Conservation (phyloP, 1,284 basidiomycete species). For the Irpex sp. region DNA sequence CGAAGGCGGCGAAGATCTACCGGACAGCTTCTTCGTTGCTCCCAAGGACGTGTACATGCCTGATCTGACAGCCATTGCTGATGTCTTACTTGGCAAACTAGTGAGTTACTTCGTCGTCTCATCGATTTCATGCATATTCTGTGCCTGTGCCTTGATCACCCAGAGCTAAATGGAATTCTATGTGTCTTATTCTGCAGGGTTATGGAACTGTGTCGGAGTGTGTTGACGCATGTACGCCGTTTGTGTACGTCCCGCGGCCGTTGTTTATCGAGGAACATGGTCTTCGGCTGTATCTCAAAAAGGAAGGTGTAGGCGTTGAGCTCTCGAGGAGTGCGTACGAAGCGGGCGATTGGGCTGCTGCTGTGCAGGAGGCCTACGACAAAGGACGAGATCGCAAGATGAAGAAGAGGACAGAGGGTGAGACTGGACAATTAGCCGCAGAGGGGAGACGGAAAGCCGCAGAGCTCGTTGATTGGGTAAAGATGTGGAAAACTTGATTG, state of each 20-base stretch:
- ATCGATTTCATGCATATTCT: background rate
- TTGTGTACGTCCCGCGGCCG: conserved; percentile 72
- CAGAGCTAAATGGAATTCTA: background rate
- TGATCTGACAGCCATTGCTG: conserved; percentile 67
- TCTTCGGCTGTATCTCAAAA: conserved; percentile 55
- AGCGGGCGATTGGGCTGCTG: conserved; percentile 61
- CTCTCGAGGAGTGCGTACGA: conserved; percentile 58
- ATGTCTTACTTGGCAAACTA: conserved; percentile 77
- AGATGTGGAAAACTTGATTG: conserved; percentile 25
- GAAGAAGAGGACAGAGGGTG: conserved; percentile 35
- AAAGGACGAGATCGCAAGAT: conserved; percentile 44
- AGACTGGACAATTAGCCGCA: conserved; percentile 33
- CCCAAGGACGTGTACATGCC: conserved; percentile 78
- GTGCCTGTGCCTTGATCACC: background rate
- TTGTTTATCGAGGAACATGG: conserved; percentile 80
- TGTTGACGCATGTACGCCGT: conserved; percentile 67
- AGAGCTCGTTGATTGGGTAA: conserved; percentile 49
- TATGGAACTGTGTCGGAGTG: conserved; percentile 74
- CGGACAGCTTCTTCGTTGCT: conserved; percentile 70
- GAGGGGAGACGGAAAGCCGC: conserved; percentile 49
- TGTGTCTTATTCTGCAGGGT: conserved; percentile 36
- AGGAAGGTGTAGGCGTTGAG: conserved; percentile 44
- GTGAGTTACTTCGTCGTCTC: conserved; percentile 30
- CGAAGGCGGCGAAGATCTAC: conserved; percentile 43
- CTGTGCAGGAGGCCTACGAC: conserved; percentile 52